Percentiles rank a stretch among this genome's conserved stretches.
Evolutionary conservation across 208 protist genomes (phyloP).

Genomic region (Herpetomonas samuelpessoai): DNA sequence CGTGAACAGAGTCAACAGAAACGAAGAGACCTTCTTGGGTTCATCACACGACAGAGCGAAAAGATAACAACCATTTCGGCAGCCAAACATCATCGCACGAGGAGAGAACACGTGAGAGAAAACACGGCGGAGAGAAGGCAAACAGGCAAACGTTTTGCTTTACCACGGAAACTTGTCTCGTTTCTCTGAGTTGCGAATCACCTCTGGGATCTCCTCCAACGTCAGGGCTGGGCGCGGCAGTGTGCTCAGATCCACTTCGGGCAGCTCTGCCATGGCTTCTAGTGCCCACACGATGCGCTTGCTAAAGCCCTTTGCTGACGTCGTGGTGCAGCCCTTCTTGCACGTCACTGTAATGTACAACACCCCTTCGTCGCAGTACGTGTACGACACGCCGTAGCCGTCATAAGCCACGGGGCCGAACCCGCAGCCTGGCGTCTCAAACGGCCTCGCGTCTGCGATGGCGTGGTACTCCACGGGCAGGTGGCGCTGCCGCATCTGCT

Average conservation of each 20-base stretch:
- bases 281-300: slow-evolving; percentile 47
- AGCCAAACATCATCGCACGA: too few species aligned
- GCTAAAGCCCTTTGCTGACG: slow-evolving; percentile 29
- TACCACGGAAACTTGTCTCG: not conserved
- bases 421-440: slow-evolving; percentile 65
- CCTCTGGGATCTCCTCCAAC: not conserved
- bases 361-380: slow-evolving; percentile 54
- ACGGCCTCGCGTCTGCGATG: slow-evolving; percentile 19
- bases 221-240: not conserved
- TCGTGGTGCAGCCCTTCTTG: slow-evolving; percentile 48
- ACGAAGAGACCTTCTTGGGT: too few species aligned
- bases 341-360: slow-evolving; percentile 84
- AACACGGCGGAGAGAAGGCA: not conserved
- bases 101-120: too few species aligned
- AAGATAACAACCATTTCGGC: too few species aligned
- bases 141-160: too few species aligned
- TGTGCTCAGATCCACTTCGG: not conserved
- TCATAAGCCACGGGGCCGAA: slow-evolving; percentile 86
- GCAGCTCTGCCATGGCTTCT: slow-evolving; percentile 33
- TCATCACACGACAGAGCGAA: too few species aligned
- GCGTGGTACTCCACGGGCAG: slow-evolving; percentile 41
- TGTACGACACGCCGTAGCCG: slow-evolving; percentile 92
- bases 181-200: slow-evolving; percentile 7
- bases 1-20: too few species aligned
- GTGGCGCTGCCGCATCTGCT: slow-evolving; percentile 70